Percentiles rank a stretch among this genome's conserved stretches.
These are phyloP conservation scores for Tolypocladium cylindrosporum DNA, from an alignment of 2,329 filamentous ascomycete genomes.

Conservation along the genomic window DNA sequence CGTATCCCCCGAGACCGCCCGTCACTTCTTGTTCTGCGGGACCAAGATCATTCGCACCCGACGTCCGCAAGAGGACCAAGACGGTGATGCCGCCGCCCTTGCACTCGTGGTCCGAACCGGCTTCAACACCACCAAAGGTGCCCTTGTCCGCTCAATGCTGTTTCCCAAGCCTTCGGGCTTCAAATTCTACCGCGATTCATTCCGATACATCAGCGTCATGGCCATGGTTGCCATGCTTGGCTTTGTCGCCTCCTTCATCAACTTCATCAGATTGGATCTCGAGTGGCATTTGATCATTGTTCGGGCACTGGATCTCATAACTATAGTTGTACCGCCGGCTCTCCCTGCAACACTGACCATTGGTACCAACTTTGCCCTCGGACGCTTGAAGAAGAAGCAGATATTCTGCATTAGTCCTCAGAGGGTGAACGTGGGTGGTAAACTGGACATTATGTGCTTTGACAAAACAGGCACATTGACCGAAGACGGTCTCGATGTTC, in stretches of 20 bases:
- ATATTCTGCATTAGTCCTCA: conserved; percentile 99
- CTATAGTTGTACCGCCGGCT: conserved; percentile 92
- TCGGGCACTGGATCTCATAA: conserved; percentile 87
- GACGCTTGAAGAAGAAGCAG: conserved; percentile 73
- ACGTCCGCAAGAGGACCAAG: conserved; percentile 74
- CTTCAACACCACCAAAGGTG: conserved; percentile 96
- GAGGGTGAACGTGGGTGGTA: conserved; percentile 91
- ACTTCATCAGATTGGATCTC: conserved; percentile 77
- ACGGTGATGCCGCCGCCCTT: conserved; percentile 81
- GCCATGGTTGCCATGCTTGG: conserved; percentile 73
- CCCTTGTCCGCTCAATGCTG: conserved; percentile 91
- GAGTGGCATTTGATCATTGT: conserved; percentile 88
- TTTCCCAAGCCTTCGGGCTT: conserved; percentile 98
- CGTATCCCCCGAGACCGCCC: conserved; percentile 72
- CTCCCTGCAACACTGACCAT: conserved; percentile 92
- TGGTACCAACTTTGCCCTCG: conserved; percentile 89
- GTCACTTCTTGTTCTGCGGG: conserved; percentile 86
- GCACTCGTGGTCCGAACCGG: conserved; percentile 90
- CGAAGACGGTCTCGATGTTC: conserved; percentile 88
- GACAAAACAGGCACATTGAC: conserved; percentile 98
- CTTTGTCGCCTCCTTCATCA: conserved; percentile 84
- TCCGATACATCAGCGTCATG: conserved; percentile 97
- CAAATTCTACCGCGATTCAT: conserved; percentile 97
- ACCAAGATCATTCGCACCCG: conserved; percentile 91
- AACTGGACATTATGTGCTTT: conserved; percentile 92